phyloP scores from a whole-genome alignment of 2,329 filamentous ascomycete genomes.

The Metarhizium brunneum region DNA sequence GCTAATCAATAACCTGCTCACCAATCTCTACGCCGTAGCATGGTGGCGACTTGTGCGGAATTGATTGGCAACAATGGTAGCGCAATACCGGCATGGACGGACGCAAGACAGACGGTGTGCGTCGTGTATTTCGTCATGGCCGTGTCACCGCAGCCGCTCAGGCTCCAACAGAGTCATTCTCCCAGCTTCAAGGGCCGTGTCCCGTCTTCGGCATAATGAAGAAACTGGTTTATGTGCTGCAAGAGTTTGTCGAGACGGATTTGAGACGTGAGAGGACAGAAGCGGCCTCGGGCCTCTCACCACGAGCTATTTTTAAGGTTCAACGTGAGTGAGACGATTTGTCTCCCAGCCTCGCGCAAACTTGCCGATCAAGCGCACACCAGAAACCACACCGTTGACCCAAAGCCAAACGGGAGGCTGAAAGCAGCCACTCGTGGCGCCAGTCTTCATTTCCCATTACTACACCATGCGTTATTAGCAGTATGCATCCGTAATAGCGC shows the following conservation, averaged over 20 bases:
- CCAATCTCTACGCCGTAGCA: neutral
- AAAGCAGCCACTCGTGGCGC: too few species aligned
- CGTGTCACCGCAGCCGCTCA: neutral
- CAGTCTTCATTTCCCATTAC: neutral
- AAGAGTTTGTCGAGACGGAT: too few species aligned
- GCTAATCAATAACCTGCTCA: neutral
- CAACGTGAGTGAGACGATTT: too few species aligned
- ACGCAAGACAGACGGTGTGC: neutral
- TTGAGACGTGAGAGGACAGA: too few species aligned
- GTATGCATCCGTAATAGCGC: neutral
- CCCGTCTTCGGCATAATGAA: neutral
- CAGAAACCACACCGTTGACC: too few species aligned
- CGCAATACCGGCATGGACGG: too few species aligned
- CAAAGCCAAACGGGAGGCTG: too few species aligned
- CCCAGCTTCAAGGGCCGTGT: neutral
- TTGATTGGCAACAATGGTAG: too few species aligned
- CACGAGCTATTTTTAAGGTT: too few species aligned
- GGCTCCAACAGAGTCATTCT: neutral
- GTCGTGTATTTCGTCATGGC: neutral
- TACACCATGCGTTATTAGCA: neutral
- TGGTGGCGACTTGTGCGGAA: neutral
- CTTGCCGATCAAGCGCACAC: neutral
- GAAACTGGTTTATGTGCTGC: too few species aligned
- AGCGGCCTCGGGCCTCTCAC: too few species aligned
- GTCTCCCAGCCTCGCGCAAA: neutral